These are phyloP conservation scores for Cadophora malorum DNA, from an alignment of 2,329 filamentous ascomycete genomes.

Conservation along the genomic window DNA sequence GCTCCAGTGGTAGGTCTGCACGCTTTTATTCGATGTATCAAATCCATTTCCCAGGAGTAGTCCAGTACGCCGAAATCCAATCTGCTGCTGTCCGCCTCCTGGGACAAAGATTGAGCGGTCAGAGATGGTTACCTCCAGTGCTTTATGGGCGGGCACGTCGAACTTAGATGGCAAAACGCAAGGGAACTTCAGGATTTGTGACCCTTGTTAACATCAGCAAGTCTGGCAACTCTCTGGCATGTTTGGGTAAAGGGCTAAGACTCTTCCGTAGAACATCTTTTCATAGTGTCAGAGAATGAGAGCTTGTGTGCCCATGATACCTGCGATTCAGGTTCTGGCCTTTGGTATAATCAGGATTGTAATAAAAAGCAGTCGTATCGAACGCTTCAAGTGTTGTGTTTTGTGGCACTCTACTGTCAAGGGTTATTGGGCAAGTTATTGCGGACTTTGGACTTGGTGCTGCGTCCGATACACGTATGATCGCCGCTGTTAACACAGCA, in stretches of 20 bases:
- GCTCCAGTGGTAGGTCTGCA: conserved; percentile 68
- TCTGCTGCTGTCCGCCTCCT: conserved; percentile 55
- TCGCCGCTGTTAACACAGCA: background rate
- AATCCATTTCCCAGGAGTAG: conserved; percentile 56
- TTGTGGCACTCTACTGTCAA: conserved; percentile 54
- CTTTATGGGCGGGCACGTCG: conserved; percentile 22
- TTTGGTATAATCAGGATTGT: conserved; percentile 59
- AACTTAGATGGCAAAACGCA: conserved; percentile 40
- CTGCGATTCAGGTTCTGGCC: conserved; percentile 53
- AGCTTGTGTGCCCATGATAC: too few species aligned
- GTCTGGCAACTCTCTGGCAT: too few species aligned
- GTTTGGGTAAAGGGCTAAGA: too few species aligned
- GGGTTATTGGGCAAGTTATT: conserved; percentile 48
- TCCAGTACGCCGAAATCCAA: conserved; percentile 65
- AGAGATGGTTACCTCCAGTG: conserved; percentile 35
- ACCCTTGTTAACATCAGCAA: conserved; percentile 46
- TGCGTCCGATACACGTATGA: conserved; percentile 12
- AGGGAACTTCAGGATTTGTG: conserved; percentile 56
- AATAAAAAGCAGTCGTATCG: conserved; percentile 51
- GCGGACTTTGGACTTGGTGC: conserved; percentile 20
- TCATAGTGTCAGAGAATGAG: too few species aligned
- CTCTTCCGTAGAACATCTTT: too few species aligned
- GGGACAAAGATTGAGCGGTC: conserved; percentile 64
- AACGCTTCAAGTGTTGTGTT: conserved; percentile 49
- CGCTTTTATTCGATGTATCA: conserved; percentile 56